phyloP scores from a whole-genome alignment of 2,329 filamentous ascomycete genomes.

The Fusarium sp. region DNA sequence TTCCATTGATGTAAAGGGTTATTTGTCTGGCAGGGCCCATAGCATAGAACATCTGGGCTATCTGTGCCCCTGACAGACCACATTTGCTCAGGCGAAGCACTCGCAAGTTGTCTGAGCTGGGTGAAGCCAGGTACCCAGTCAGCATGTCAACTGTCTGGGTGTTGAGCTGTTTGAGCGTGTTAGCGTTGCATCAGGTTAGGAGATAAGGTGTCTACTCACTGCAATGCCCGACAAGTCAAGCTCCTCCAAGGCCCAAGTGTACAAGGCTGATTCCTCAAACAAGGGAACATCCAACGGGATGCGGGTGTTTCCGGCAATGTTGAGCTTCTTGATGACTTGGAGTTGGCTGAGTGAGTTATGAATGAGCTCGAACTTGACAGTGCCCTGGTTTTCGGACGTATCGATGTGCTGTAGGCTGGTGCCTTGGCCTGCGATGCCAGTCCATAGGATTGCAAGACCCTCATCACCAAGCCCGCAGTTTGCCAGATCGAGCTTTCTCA shows the following conservation, averaged over 20 bases:
- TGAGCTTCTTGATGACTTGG: constrained; percentile 57
- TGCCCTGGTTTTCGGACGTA: constrained; percentile 64
- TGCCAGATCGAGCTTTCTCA: constrained; percentile 62
- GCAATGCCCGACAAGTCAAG: constrained; percentile 66
- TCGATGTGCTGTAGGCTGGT: constrained; percentile 60
- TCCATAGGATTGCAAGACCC: constrained; percentile 60
- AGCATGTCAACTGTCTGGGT: constrained; percentile 59
- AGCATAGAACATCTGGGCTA: constrained; percentile 61
- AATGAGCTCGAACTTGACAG: constrained; percentile 59
- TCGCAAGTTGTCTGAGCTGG: constrained; percentile 54
- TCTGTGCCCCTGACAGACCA: constrained; percentile 60
- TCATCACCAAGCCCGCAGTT: constrained; percentile 62
- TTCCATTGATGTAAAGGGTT: constrained; percentile 61
- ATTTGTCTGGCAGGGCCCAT: constrained; percentile 61
- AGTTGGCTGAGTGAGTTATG: constrained; percentile 57
- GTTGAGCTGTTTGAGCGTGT: constrained; percentile 51
- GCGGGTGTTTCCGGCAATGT: constrained; percentile 62
- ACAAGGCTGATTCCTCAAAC: constrained; percentile 57
- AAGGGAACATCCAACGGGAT: constrained; percentile 57
- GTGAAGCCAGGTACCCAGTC: constrained; percentile 56
- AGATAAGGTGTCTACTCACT: constrained; percentile 46
- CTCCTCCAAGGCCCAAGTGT: constrained; percentile 61
- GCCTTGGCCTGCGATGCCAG: constrained; percentile 57
- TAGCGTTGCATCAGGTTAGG: neutral
- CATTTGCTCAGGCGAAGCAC: constrained; percentile 63